These are phyloP conservation scores for Boletus sp. DNA, from an alignment of 768 basidiomycete species.

Conservation along the genomic window DNA sequence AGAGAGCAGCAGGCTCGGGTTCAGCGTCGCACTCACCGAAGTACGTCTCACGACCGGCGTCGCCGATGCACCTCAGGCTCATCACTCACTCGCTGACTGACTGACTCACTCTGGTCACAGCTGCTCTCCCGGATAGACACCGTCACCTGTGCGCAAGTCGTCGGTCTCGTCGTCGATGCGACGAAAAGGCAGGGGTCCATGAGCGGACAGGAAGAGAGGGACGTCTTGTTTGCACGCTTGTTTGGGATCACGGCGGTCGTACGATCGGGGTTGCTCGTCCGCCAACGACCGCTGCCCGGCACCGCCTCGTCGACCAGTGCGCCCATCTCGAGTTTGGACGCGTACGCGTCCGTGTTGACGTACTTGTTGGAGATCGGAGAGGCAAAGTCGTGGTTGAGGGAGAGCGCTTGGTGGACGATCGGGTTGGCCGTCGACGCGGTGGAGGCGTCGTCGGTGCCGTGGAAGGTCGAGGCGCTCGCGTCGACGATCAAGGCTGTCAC, in stretches of 20 bases:
- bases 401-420: slow-evolving; percentile 88
- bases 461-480: slow-evolving; percentile 67
- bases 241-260: slow-evolving; percentile 87
- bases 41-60: slow-evolving; percentile 42
- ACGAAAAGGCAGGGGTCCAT: slow-evolving; percentile 73
- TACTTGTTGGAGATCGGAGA: slow-evolving; percentile 70
- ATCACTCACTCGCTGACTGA: no score
- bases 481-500: slow-evolving; percentile 47
- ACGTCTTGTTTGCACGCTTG: slow-evolving; percentile 86
- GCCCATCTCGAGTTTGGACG: slow-evolving; percentile 52
- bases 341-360: slow-evolving; percentile 57
- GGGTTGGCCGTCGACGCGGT: slow-evolving; percentile 61
- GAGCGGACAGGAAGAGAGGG: slow-evolving; percentile 90
- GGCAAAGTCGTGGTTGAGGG: slow-evolving; percentile 86
- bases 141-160: slow-evolving; percentile 72
- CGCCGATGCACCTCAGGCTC: not conserved
- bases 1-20: slow-evolving; percentile 92
- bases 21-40: slow-evolving; percentile 94
- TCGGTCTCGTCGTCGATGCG: slow-evolving; percentile 69
- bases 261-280: slow-evolving; percentile 79
- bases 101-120: slow-evolving; percentile 50
- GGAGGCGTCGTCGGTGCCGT: slow-evolving; percentile 55
- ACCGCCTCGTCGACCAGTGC: slow-evolving; percentile 46
- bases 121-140: slow-evolving; percentile 76
- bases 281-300: slow-evolving; percentile 50